A percentile compares a stretch with the other conserved stretches of the same genome.
Evolutionary conservation across 352 stramenopile genomes (phyloP).

Genomic region (Phytophthora multivora): DNA sequence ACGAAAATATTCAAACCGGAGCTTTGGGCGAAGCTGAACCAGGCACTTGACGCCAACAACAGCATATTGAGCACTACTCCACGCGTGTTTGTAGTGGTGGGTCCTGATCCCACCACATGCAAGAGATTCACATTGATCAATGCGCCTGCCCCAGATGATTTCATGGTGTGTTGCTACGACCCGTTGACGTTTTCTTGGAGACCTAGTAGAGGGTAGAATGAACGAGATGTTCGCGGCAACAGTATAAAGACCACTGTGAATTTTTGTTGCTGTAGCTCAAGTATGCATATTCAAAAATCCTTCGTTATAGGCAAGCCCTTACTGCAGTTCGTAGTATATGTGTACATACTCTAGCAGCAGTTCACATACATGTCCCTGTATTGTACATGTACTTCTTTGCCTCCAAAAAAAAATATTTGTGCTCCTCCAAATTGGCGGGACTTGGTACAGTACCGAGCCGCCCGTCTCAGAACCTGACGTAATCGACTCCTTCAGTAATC

Average conservation of each 20-base stretch:
- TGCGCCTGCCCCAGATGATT: conserved; percentile 13
- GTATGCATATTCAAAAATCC: too few relatives aligned
- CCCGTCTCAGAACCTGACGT: conserved; percentile 4
- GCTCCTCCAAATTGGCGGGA: too few relatives aligned
- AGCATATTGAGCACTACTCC: conserved; percentile 7
- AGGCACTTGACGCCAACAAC: conserved; percentile 20
- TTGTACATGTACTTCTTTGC: too few relatives aligned
- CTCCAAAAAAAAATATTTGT: too few relatives aligned
- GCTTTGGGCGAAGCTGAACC: conserved; percentile 19
- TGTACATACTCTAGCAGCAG: too few relatives aligned
- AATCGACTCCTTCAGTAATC: neutral
- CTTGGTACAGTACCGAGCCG: too few relatives aligned
- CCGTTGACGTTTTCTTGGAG: conserved; percentile 16
- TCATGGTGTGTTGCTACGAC: conserved; percentile 35
- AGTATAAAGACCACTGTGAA: too few relatives aligned
- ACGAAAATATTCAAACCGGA: conserved; percentile 22
- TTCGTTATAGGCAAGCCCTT: too few relatives aligned
- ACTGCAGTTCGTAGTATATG: too few relatives aligned
- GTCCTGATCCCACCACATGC: conserved; percentile 26
- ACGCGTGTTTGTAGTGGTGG: conserved; percentile 31
- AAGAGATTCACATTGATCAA: conserved; percentile 21
- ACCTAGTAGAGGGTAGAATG: conserved; percentile 3
- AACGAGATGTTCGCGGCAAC: neutral
- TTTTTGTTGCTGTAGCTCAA: too few relatives aligned
- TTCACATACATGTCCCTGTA: too few relatives aligned